Conservation (phyloP, 2,329 filamentous ascomycete genomes). For the Neopestalotiopsis rosae region DNA sequence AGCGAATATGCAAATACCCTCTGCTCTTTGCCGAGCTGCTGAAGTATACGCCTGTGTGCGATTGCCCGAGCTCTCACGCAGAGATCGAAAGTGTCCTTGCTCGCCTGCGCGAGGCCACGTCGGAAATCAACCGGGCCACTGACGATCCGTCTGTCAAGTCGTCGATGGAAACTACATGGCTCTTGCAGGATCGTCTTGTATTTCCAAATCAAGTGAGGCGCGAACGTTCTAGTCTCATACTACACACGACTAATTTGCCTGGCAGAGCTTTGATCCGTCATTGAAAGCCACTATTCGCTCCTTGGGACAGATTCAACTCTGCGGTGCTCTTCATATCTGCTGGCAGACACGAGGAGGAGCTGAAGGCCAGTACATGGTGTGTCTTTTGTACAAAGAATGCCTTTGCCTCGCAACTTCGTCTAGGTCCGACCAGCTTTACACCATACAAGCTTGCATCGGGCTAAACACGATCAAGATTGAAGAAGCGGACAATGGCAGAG, state of each 20-base stretch:
- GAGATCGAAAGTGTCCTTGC: constrained; percentile 77
- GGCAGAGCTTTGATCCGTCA: constrained; percentile 1
- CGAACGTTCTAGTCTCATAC: background rate
- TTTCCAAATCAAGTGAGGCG: constrained; percentile 72
- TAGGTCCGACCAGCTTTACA: constrained; percentile 71
- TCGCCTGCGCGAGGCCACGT: constrained; percentile 74
- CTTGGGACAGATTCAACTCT: constrained; percentile 81
- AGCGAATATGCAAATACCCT: constrained; percentile 90
- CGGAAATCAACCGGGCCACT: constrained; percentile 84
- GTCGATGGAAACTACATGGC: constrained; percentile 80
- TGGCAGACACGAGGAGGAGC: constrained; percentile 75
- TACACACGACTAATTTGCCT: background rate
- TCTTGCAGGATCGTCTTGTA: constrained; percentile 80
- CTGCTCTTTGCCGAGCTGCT: constrained; percentile 84
- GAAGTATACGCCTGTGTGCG: constrained; percentile 80
- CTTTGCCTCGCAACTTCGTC: constrained; percentile 75
- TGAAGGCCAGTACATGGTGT: constrained; percentile 82
- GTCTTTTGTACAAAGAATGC: constrained; percentile 81
- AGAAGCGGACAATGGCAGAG: constrained; percentile 76
- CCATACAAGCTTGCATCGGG: constrained; percentile 75
- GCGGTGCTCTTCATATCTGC: constrained; percentile 81
- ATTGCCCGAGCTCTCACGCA: constrained; percentile 83
- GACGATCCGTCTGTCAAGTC: constrained; percentile 73
- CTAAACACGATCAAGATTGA: constrained; percentile 71
- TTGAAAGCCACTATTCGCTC: constrained; percentile 74